Conservation (phyloP, 2,329 filamentous ascomycete genomes). For the Paecilomyces sp. region DNA sequence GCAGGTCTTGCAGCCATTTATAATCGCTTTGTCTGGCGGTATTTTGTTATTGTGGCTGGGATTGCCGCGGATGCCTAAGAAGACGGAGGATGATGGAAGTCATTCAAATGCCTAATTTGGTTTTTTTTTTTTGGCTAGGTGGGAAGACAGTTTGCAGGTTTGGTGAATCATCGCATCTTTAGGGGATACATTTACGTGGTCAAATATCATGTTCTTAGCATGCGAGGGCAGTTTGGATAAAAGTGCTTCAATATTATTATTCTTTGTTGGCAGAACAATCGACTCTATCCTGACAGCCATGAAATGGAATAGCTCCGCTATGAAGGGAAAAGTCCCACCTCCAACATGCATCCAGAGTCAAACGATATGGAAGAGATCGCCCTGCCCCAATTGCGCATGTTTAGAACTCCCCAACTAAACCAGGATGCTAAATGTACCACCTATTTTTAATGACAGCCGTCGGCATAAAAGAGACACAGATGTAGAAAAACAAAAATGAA, state of each 20-base stretch:
- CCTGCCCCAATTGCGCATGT: background rate
- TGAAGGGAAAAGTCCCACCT: background rate
- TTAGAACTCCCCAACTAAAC: background rate
- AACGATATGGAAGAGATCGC: background rate
- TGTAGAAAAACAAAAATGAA: background rate
- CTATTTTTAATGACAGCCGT: background rate
- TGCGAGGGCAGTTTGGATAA: background rate
- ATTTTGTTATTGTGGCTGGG: background rate
- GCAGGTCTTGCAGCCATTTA: constrained; percentile 50
- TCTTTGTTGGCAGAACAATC: background rate
- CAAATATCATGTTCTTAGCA: background rate
- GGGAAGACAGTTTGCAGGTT: too few species aligned
- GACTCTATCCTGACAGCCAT: background rate
- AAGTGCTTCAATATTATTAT: background rate
- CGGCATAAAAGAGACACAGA: background rate
- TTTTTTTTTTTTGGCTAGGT: too few species aligned
- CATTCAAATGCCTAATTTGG: too few species aligned
- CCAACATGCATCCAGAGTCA: background rate
- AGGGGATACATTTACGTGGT: too few species aligned
- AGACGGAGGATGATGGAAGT: background rate
- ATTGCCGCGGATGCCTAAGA: background rate
- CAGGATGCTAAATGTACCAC: background rate
- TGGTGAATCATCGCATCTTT: too few species aligned
- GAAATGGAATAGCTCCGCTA: background rate
- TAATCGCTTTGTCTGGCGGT: constrained; percentile 40